A percentile compares a stretch with the other conserved stretches of the same genome.
Evolutionary conservation across 1,284 basidiomycete species (phyloP).

Genomic region (Sparassis latifolia): DNA sequence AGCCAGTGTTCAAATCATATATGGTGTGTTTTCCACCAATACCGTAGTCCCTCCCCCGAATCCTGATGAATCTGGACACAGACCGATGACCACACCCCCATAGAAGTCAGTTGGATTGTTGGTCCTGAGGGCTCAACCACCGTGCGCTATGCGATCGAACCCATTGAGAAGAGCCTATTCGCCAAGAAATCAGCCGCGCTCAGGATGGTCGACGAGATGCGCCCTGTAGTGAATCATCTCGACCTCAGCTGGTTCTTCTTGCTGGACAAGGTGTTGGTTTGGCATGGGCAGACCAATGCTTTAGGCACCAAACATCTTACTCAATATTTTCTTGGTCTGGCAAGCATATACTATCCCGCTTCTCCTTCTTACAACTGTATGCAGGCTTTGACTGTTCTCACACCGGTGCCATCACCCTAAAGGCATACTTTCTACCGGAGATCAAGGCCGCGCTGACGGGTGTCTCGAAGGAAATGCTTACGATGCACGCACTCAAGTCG

Average conservation of each 20-base stretch:
- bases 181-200: not conserved
- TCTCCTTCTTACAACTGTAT: not conserved
- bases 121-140: not conserved
- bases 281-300: not conserved
- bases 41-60: not conserved
- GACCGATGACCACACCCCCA: slow-evolving; percentile 2
- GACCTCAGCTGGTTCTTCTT: not conserved
- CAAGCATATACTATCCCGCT: not conserved
- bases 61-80: not conserved
- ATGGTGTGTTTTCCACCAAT: not conserved
- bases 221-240: not conserved
- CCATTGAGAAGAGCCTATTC: not conserved
- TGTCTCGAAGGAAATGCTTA: not conserved
- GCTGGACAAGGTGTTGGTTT: not conserved
- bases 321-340: slow-evolving; percentile 1
- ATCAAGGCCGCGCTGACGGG: not conserved
- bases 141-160: slow-evolving; percentile 1
- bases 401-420: not conserved
- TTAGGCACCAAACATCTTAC: not conserved
- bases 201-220: not conserved
- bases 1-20: not conserved
- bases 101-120: slow-evolving; percentile 1
- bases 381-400: not conserved
- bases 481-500: not conserved
- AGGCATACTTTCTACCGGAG: slow-evolving; percentile 1